Evolutionary conservation across 495 filamentous ascomycete genomes (phyloP).

Genomic region (Beverwykella pulmonaria): DNA sequence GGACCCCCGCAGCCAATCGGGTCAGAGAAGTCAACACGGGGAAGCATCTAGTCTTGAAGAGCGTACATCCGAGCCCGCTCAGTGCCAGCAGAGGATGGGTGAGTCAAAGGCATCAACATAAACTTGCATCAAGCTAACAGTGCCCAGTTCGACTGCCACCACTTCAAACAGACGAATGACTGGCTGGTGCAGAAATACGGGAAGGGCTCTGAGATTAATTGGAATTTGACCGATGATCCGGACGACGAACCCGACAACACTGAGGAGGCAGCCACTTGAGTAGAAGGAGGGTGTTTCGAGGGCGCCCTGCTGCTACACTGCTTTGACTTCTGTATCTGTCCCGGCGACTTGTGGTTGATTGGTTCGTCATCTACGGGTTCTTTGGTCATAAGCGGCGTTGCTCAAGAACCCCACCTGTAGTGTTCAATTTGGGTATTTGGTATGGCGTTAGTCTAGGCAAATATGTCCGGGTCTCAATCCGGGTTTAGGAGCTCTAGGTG

Average conservation of each 20-base stretch:
- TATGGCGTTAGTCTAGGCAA: too few species aligned
- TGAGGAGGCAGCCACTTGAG: too few species aligned
- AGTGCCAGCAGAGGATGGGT: conserved; percentile 78
- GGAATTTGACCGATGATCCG: conserved; percentile 65
- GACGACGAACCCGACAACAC: conserved; percentile 42
- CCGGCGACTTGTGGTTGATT: too few species aligned
- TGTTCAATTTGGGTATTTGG: too few species aligned
- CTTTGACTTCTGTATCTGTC: too few species aligned
- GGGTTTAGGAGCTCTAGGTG: too few species aligned
- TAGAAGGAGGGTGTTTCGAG: too few species aligned
- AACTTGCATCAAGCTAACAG: conserved; percentile 11
- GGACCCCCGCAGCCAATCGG: conserved; percentile 73
- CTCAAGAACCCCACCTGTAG: too few species aligned
- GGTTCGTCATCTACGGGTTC: too few species aligned
- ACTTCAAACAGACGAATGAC: conserved; percentile 87
- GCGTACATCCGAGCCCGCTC: conserved; percentile 87
- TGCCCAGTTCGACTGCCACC: conserved; percentile 73
- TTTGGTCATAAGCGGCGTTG: too few species aligned
- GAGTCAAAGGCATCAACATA: conserved; percentile 26
- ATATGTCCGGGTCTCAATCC: too few species aligned
- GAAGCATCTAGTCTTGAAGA: conserved; percentile 78
- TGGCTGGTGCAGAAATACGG: conserved; percentile 84
- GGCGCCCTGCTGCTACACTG: too few species aligned
- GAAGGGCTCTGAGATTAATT: conserved; percentile 76
- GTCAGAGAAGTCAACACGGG: conserved; percentile 67